These are phyloP conservation scores for Candida qinlingensis DNA, from an alignment of 805 yeast genomes.

Conservation along the genomic window DNA sequence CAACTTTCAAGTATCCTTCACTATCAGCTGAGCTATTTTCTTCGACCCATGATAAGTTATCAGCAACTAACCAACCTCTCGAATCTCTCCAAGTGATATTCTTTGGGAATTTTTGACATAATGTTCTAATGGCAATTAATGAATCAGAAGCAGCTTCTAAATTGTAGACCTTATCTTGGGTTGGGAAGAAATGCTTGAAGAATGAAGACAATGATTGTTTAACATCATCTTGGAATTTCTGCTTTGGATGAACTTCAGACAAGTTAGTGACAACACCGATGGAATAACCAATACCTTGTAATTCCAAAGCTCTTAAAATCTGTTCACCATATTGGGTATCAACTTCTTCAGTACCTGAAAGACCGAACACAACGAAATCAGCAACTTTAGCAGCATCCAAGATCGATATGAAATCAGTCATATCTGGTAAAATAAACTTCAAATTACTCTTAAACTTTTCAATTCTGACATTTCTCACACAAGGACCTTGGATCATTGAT, in stretches of 20 bases:
- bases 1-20: slow-evolving; percentile 48
- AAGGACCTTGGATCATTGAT: slow-evolving; percentile 34
- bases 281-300: slow-evolving; percentile 86
- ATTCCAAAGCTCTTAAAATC: slow-evolving; percentile 77
- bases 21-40: slow-evolving; percentile 16
- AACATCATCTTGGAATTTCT: slow-evolving; percentile 69
- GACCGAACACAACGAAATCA: slow-evolving; percentile 84
- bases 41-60: slow-evolving; percentile 41
- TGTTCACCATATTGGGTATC: slow-evolving; percentile 80
- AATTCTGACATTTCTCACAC: slow-evolving; percentile 48
- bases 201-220: slow-evolving; percentile 59
- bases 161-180: slow-evolving; percentile 69
- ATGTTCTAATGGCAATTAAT: slow-evolving; percentile 60
- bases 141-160: slow-evolving; percentile 66
- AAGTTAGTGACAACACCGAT: slow-evolving; percentile 77
- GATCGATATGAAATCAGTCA: slow-evolving; percentile 57
- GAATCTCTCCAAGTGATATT: slow-evolving; percentile 87
- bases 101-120: slow-evolving; percentile 85
- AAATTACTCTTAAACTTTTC: slow-evolving; percentile 70
- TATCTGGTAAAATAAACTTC: slow-evolving; percentile 68
- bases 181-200: slow-evolving; percentile 74
- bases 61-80: slow-evolving; percentile 85
- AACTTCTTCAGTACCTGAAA: slow-evolving; percentile 83
- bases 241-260: slow-evolving; percentile 60
- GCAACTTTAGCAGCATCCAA: slow-evolving; percentile 86